Evolutionary conservation across 139 green algal species (phyloP).

Genomic region (Pycnococcus provasolii): DNA sequence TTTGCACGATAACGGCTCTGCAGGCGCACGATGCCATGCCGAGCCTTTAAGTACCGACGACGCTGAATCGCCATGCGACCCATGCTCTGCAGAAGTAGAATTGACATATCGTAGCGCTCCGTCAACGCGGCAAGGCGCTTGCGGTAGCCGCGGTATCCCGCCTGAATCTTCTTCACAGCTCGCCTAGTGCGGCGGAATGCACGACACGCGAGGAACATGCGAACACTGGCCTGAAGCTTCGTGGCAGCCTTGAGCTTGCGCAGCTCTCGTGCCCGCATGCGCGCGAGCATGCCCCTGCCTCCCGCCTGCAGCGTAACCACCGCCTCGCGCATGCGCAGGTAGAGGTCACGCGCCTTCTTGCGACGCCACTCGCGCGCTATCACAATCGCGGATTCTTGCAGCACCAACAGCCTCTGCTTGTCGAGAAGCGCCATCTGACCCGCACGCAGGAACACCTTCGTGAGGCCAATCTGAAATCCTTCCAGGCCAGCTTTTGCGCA

Average conservation of each 20-base stretch:
- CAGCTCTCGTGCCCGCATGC: conserved; percentile 17
- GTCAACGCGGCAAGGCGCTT: no score
- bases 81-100: no score
- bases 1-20: conserved; percentile 31
- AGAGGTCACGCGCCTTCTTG: conserved; percentile 14
- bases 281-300: conserved; percentile 20
- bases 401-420: conserved; percentile 47
- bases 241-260: conserved; percentile 41
- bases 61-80: no score
- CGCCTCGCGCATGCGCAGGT: conserved; percentile 13
- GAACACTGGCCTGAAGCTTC: conserved; percentile 39
- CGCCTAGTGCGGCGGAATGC: conserved; percentile 25
- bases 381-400: no score
- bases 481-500: conserved; percentile 30
- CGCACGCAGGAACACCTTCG: conserved; percentile 66
- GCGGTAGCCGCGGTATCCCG: conserved; percentile 17
- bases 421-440: conserved; percentile 90
- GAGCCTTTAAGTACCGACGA: no score
- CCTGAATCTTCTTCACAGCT: conserved; percentile 41
- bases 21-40: conserved; percentile 11
- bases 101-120: no score
- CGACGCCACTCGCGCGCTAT: neutral
- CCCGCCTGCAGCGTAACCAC: conserved; percentile 17
- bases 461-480: conserved; percentile 69
- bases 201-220: conserved; percentile 29